Conservation (phyloP, 2,329 filamentous ascomycete genomes). For the Parascedosporium putredinis region DNA sequence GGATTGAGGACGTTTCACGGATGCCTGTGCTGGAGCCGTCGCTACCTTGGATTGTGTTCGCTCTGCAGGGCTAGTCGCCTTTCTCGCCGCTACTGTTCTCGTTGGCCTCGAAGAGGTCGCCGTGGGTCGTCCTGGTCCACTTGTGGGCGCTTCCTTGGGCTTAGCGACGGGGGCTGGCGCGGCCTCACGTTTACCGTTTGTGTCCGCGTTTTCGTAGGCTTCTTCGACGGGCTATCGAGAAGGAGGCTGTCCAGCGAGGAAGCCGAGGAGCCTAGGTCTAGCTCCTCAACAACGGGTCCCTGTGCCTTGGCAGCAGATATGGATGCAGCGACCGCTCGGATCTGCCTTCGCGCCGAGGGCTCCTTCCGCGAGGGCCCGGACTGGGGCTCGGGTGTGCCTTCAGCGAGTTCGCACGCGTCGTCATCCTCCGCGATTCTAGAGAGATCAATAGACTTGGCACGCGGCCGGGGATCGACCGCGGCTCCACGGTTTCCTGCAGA, state of each 20-base stretch:
- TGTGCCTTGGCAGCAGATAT: background rate
- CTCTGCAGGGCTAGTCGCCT: background rate
- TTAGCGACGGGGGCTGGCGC: background rate
- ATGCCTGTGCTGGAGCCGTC: background rate
- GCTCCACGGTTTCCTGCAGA: constrained; percentile 37
- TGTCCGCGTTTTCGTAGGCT: background rate
- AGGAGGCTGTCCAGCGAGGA: constrained; percentile 18
- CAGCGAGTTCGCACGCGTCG: constrained; percentile 29
- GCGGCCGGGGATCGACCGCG: constrained; percentile 12
- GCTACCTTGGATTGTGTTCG: background rate
- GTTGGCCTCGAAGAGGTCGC: background rate
- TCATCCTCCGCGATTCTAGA: constrained; percentile 38
- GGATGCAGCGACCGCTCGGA: background rate
- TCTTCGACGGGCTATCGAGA: constrained; percentile 10
- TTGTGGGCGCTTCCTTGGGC: background rate
- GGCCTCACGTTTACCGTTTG: background rate
- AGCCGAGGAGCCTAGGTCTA: constrained; percentile 9
- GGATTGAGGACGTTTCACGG: constrained; percentile 11
- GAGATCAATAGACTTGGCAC: constrained; percentile 26
- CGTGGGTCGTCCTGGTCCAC: background rate
- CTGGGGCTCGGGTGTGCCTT: constrained; percentile 12
- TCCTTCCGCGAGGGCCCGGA: background rate
- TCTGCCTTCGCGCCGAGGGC: background rate
- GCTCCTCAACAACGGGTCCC: background rate
- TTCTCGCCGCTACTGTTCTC: background rate